Base-by-base conservation (phyloP, 1,284 basidiomycete genomes). In the Cutaneotrichosporon cavernicola region DNA sequence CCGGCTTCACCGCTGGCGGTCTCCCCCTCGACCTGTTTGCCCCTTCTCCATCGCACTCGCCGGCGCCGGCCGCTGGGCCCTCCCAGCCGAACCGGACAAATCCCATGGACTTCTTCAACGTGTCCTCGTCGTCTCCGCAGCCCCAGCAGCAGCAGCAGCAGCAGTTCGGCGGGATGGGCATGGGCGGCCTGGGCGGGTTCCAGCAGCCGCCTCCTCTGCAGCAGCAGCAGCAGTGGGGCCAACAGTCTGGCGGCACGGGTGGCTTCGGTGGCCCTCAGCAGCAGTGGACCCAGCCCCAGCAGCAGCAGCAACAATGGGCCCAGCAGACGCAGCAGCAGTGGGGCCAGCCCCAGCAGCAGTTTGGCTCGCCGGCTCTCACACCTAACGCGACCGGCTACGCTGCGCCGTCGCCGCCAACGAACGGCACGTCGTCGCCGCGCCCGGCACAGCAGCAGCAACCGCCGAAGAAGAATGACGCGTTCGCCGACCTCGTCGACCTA, bases 11-110 rank as follows among this genome's bases (percentile, higher is more conserved):
- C 3, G 60, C 73, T 5, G 72, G 75, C n/a, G 81, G 80, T 5
- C 71, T 81, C 3, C 80, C 81, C 1, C 73, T 81, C 49, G 81
- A 82, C 59, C 71, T 82, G 11, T 82, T 82, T 63, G 73, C 77
- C 5, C 75, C 79, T 5, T 74, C 74, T 18, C 75, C 77, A 7
- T 58, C 73, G 0, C 64, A 70, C 11, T 72, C 75, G 2, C 72
- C 73, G 9, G 53, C 65, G 5, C 62, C 68, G 21, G 61, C 49
- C 3, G 62, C 65, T 2, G 62, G 57, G 2, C 51, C 64, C 16
- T 64, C 62, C 6, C 68, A 65, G 38, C 13, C 36, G 1, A 58
- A 61, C 38, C 63, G 70, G 53, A 71, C 75, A 63, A 75, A 78
- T 61, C 77, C 77, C 18, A 80, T 79, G 78, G 70, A 75, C n/a